Base-by-base conservation (phyloP, 129 eudicot species). In the Saussurea involucrata region DNA sequence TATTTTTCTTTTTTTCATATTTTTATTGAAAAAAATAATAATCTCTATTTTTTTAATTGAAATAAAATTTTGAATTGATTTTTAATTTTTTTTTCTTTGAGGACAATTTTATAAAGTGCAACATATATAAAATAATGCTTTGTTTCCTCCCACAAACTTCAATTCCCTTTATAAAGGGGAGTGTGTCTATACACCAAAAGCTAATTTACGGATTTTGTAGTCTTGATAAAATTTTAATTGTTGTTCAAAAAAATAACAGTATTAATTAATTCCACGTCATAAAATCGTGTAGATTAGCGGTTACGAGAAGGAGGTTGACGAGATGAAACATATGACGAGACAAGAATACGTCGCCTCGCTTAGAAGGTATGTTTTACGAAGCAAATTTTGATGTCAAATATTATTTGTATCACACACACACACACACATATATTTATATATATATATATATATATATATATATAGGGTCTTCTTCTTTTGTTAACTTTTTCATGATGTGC, bases 311-410 rank as follows among this genome's bases (percentile, higher is more conserved):
- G 98, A 91, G 79, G 36, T 94, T 1, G 98, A 94, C 67, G 97
- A 94, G 64, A 94, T 94, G 98, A 91, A 94, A 83, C 87, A 86
- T 79, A 94, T 91, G 98, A 94, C 98, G 0, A 88, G 98, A 72
- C 98, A 91, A 78, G 98, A 94, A 80, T 94, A 82, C 20, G 93
- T 94, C 25, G 98, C 98, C 83, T 91, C 98, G 11, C 78, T 94
- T 44, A 75, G 98, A 83, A 89, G 98, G 98, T 94, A 80, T 15
- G 4, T 68, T 65, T 24, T 20, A 24, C 21, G 49, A 63, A 3
- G 20, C 24, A 29, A 37, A 17, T 1, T 17, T 22, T 49, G 7
- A 15, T 25, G 75, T 33, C 13, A 63, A 42, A 31, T 29, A 72
- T 32, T 0, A 13, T n/a, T n/a, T n/a, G 40, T 60, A 8, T 1